Percentiles rank a stretch among this genome's conserved stretches.
Conservation (phyloP, 2,329 filamentous ascomycete species). For the Triangularia verruculosa region DNA sequence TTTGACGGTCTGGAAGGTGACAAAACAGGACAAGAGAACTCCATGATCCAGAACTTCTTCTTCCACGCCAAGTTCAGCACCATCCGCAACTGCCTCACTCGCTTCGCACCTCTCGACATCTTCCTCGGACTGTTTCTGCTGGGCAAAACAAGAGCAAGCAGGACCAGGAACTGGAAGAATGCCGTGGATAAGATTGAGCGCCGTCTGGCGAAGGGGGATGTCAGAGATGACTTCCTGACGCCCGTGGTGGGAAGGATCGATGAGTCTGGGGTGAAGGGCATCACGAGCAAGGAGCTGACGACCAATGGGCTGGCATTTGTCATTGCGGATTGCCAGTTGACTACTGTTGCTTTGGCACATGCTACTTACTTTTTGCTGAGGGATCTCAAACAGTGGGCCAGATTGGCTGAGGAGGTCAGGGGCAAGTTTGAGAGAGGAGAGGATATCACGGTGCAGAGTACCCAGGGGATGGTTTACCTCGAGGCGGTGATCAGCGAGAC, state of each 20-base stretch:
- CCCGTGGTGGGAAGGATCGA: constrained; percentile 8
- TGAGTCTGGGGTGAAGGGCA: not conserved
- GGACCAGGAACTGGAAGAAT: constrained; percentile 7
- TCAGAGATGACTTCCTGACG: not conserved
- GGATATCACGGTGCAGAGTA: constrained; percentile 8
- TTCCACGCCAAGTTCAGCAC: constrained; percentile 11
- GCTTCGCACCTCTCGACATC: constrained; percentile 14
- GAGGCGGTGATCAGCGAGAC: constrained; percentile 16
- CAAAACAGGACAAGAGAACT: constrained; percentile 5
- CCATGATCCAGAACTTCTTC: constrained; percentile 5
- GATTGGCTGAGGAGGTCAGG: constrained; percentile 13
- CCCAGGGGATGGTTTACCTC: constrained; percentile 10
- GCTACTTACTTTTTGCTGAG: constrained; percentile 13
- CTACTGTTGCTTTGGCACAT: constrained; percentile 10
- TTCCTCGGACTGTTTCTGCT: constrained; percentile 12
- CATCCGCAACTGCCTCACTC: not conserved
- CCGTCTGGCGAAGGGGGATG: constrained; percentile 4
- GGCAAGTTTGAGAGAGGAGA: not conserved
- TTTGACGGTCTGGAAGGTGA: constrained; percentile 5
- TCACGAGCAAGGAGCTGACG: constrained; percentile 9
- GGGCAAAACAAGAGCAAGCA: constrained; percentile 6
- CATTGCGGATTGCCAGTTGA: constrained; percentile 20
- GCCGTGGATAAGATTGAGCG: constrained; percentile 7
- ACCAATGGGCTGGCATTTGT: constrained; percentile 3
- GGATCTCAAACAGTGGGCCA: constrained; percentile 2